These are phyloP conservation scores for Dictyostelium citrinum DNA, from an alignment of 78 protist genomes.

Conservation along the genomic window DNA sequence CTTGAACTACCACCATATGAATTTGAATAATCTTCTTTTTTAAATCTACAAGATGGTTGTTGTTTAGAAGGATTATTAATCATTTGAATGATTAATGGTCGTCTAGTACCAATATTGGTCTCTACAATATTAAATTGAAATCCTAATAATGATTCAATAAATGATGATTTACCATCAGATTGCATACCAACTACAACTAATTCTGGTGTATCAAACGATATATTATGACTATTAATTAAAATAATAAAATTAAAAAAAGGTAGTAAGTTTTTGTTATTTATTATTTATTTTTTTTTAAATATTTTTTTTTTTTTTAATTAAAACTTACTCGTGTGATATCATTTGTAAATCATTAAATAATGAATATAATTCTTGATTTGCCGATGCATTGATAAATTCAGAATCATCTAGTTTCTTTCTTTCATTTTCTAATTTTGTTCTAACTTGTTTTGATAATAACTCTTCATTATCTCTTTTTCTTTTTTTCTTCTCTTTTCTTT, in stretches of 20 bases:
- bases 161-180: slow-evolving; percentile 88
- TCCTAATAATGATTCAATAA: slow-evolving; percentile 85
- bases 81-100: slow-evolving; percentile 89
- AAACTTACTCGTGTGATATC: slow-evolving; percentile 81
- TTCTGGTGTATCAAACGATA: slow-evolving; percentile 83
- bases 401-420: slow-evolving; percentile 71
- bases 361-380: slow-evolving; percentile 82
- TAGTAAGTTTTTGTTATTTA: neutral
- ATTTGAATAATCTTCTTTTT: slow-evolving; percentile 51
- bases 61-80: slow-evolving; percentile 73
- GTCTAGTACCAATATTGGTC: slow-evolving; percentile 78
- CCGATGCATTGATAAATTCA: neutral
- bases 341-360: slow-evolving; percentile 87
- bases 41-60: slow-evolving; percentile 78
- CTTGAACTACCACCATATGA: neutral
- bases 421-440: slow-evolving; percentile 37
- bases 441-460: slow-evolving; percentile 20
- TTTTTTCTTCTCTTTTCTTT: slow-evolving; percentile 61
- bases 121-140: slow-evolving; percentile 90
- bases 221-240: slow-evolving; percentile 37
- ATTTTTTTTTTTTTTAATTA: neutral
- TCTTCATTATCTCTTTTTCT: slow-evolving; percentile 61
- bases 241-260: neutral
- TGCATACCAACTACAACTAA: slow-evolving; percentile 91
- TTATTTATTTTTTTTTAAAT: neutral